Evolutionary conservation across 140 eudicot genomes (phyloP), one percentile per base, ranked within the genome.

Genomic region (Anethum foeniculum): DNA sequence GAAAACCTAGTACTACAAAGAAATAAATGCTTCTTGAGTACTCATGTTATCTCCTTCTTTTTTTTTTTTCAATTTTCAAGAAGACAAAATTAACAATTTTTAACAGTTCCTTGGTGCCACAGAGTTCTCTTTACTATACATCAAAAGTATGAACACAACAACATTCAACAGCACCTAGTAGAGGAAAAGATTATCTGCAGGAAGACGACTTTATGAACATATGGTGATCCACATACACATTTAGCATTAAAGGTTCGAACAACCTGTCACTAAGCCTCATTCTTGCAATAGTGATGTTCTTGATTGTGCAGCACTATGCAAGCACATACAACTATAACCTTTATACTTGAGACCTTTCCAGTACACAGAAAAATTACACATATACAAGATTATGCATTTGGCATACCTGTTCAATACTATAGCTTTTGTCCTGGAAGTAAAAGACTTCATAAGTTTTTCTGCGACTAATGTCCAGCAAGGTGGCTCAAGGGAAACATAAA

Each of bases 391-490:
- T 56, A n/a, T 16, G 75, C n/a, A n/a, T n/a, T n/a, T n/a, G n/a
- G n/a, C n/a, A 32, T 84, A 94, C 98, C 99, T 95, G 85, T 95
- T 95, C 79, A 95, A 81, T 73, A 93, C 93, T 32, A 95, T 65
- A 27, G 98, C 99, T 81, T 95, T 95, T 69, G 98, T 90, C 85
- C 84, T 89, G 83, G 77, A 2, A 62, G 91, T 89, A 84, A 93
- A 88, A 77, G 91, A 85, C 82, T 86, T 85, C 79, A 82, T 77
- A 36, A 95, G 90, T 84, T 91, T 93, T 54, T 86, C 90, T 4
- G 73, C 56, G 79, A 88, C 84, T 62, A 95, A 86, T 32, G 82
- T 88, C 99, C 99, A 95, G 34, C 75, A 77, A 43, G 97, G 99
- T 12, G 98, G 99, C 56, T 91, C 98, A 51, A 95, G 96, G 65